A percentile compares a stretch with the other conserved stretches of the same genome.
Conservation (phyloP, 306 rosid species). For the Cucumis cinereus region DNA sequence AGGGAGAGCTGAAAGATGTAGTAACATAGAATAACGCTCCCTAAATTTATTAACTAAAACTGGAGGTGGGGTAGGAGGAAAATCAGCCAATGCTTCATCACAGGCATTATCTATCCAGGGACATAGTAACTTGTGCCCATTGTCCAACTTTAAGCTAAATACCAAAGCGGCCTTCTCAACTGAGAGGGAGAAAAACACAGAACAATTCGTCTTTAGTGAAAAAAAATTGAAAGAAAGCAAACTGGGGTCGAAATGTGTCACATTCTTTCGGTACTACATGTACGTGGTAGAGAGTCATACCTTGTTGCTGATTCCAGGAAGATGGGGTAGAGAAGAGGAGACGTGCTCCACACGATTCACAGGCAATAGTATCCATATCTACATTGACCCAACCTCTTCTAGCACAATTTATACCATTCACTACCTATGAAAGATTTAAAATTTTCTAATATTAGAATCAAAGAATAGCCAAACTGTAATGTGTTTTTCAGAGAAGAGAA, state of each 20-base stretch:
- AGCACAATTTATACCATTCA: conserved; percentile 86
- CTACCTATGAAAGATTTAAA: conserved; percentile 36
- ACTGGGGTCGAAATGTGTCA: background rate
- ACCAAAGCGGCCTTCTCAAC: conserved; percentile 94
- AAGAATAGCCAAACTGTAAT: background rate
- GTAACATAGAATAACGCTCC: conserved; percentile 45
- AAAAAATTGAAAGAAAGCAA: background rate
- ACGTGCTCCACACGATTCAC: conserved; percentile 83
- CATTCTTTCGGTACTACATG: background rate
- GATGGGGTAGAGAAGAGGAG: conserved; percentile 70
- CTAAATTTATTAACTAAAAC: conserved; percentile 51
- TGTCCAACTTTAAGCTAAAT: conserved; percentile 80
- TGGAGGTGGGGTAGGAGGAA: conserved; percentile 61
- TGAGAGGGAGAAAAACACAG: conserved; percentile 24
- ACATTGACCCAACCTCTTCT: conserved; percentile 91
- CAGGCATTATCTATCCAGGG: conserved; percentile 91
- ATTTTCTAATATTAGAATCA: background rate
- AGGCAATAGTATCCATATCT: conserved; percentile 60
- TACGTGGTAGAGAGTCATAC: conserved; percentile 17
- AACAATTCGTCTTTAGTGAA: background rate
- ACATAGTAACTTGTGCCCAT: conserved; percentile 85
- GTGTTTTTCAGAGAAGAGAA: background rate
- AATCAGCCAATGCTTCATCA: conserved; percentile 56
- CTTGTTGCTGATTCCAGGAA: conserved; percentile 85
- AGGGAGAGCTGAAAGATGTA: conserved; percentile 64